These are phyloP conservation scores for Lolium rigidum DNA, from an alignment of 176 grass and related monocot genomes.

Conservation along the genomic window DNA sequence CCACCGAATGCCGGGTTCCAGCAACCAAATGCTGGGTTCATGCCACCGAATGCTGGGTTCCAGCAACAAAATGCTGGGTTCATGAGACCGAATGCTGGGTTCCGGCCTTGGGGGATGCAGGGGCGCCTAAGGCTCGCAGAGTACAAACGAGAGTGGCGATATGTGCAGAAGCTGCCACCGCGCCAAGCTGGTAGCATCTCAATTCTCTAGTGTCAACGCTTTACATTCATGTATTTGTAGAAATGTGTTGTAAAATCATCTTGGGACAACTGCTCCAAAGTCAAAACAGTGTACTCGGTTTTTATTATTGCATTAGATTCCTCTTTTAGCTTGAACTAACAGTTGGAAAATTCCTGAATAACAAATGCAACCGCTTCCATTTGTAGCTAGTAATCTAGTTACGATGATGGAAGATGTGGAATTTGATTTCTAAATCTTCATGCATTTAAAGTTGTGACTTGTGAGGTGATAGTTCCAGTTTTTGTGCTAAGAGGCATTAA, in stretches of 20 bases:
- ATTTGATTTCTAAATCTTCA: conserved; percentile 20
- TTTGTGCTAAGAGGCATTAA: conserved; percentile 18
- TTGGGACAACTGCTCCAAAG: background rate
- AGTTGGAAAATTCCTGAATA: background rate
- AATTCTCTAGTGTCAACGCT: background rate
- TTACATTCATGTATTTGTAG: background rate
- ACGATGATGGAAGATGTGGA: conserved; percentile 5
- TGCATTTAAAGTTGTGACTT: background rate
- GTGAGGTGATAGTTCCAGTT: conserved; percentile 17
- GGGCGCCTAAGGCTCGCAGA: conserved; percentile 50
- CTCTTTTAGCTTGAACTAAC: background rate
- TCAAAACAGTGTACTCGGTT: background rate
- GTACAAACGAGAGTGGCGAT: conserved; percentile 65
- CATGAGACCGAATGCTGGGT: conserved; percentile 18
- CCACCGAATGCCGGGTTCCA: conserved; percentile 29
- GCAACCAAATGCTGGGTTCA: conserved; percentile 26
- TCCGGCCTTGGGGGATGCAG: conserved; percentile 26
- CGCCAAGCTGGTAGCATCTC: conserved; percentile 62
- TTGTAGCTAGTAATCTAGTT: background rate
- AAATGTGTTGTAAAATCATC: conserved; percentile 17
- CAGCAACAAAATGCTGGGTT: conserved; percentile 25
- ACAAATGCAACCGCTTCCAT: background rate
- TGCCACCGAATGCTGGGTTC: conserved; percentile 26
- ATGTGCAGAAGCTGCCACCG: conserved; percentile 43
- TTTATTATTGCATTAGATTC: background rate